phyloP scores from a whole-genome alignment of 2,329 filamentous ascomycete genomes.

The Cladophialophora chaetospira region DNA sequence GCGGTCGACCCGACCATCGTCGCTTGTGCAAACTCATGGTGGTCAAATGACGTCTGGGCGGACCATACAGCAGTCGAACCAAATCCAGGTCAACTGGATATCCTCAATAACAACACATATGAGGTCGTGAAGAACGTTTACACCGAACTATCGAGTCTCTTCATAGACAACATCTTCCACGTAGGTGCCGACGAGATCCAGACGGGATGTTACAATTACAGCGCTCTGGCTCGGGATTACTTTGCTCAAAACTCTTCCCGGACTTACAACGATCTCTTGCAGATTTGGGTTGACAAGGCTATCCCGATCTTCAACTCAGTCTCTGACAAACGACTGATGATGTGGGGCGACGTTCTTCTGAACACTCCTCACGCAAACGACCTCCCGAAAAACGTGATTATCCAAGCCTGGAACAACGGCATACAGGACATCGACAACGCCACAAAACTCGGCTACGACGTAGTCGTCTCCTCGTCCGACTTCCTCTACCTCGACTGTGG shows the following conservation, averaged over 20 bases:
- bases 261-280: constrained; percentile 55
- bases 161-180: constrained; percentile 58
- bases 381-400: constrained; percentile 53
- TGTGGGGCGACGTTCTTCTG: constrained; percentile 58
- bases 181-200: constrained; percentile 60
- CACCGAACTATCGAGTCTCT: constrained; percentile 53
- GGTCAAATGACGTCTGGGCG: constrained; percentile 60
- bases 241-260: constrained; percentile 54
- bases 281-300: constrained; percentile 57
- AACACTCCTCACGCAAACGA: constrained; percentile 49
- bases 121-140: constrained; percentile 58
- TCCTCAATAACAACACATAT: constrained; percentile 59
- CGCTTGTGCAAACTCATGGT: constrained; percentile 60
- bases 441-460: constrained; percentile 53
- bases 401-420: constrained; percentile 60
- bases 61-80: constrained; percentile 59
- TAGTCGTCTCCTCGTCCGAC: constrained; percentile 59
- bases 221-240: constrained; percentile 51
- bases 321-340: constrained; percentile 55
- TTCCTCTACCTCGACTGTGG: constrained; percentile 62
- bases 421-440: constrained; percentile 55
- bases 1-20: constrained; percentile 60
- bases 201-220: constrained; percentile 60
- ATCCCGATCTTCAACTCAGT: constrained; percentile 53
- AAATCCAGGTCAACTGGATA: constrained; percentile 59